Percentiles rank a stretch among this genome's conserved stretches.
Conservation (phyloP, 345 rosid species). For the Punica granatum region DNA sequence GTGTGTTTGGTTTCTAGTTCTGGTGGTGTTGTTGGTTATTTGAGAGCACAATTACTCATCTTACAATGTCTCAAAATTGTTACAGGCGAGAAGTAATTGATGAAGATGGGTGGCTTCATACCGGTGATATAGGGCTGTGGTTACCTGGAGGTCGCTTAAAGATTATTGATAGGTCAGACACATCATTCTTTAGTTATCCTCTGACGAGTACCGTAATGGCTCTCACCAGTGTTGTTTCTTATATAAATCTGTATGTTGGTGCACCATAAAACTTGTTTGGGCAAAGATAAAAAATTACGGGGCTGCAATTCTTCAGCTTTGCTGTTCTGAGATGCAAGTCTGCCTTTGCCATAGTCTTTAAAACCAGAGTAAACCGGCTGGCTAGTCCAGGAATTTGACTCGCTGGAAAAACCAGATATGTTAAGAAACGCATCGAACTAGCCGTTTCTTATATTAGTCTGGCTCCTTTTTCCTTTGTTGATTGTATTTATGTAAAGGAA, state of each 20-base stretch:
- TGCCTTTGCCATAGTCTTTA: neutral
- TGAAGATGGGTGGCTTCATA: constrained; percentile 95
- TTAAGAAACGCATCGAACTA: neutral
- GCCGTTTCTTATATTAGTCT: neutral
- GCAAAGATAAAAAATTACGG: neutral
- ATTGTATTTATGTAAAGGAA: neutral
- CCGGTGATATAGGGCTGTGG: constrained; percentile 96
- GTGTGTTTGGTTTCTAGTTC: constrained; percentile 26
- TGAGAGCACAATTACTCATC: constrained; percentile 1
- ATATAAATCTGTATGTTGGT: neutral
- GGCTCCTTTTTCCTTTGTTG: neutral
- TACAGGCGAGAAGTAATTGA: constrained; percentile 83
- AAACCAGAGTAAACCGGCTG: neutral
- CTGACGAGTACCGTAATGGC: neutral
- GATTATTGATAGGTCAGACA: constrained; percentile 79
- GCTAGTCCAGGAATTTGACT: neutral
- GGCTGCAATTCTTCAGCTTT: neutral
- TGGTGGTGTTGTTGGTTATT: constrained; percentile 7
- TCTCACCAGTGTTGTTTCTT: neutral
- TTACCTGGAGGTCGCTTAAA: constrained; percentile 84
- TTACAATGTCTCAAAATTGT: constrained; percentile 2
- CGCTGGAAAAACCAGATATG: neutral
- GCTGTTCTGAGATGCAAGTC: neutral
- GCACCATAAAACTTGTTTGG: neutral
- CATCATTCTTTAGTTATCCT: neutral